Conservation (phyloP, 2,329 filamentous ascomycete genomes). For the Colletotrichum sojae region DNA sequence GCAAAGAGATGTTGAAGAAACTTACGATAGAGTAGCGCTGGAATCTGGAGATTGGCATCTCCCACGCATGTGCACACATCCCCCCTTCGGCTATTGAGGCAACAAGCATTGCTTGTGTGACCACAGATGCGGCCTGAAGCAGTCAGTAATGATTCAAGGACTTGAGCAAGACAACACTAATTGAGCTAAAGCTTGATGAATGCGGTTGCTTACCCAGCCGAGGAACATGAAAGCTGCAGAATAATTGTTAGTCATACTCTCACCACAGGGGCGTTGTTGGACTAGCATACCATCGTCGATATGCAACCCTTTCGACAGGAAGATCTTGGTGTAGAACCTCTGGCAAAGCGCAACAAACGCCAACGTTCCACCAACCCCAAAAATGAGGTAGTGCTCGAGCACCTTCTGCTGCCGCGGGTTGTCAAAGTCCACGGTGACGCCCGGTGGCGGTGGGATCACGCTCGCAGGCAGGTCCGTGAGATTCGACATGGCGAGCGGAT, state of each 20-base stretch:
- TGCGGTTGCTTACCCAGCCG: conserved; percentile 36
- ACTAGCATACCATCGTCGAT: conserved; percentile 43
- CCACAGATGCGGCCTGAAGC: conserved; percentile 15
- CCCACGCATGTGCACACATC: conserved; percentile 42
- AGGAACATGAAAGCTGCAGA: conserved; percentile 41
- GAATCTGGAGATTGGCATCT: conserved; percentile 39
- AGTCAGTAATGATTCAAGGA: not conserved
- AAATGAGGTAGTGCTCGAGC: conserved; percentile 44
- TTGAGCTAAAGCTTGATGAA: too few relatives aligned
- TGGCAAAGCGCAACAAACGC: conserved; percentile 42
- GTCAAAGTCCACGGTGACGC: conserved; percentile 12
- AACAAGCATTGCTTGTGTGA: conserved; percentile 38
- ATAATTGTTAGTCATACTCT: not conserved
- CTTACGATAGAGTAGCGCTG: conserved; percentile 38
- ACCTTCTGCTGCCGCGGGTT: conserved; percentile 43
- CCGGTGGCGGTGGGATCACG: conserved; percentile 16
- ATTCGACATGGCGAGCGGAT: conserved; percentile 7
- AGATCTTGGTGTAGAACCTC: conserved; percentile 48
- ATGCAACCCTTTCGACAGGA: conserved; percentile 42
- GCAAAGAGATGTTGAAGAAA: not conserved
- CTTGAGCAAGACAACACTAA: not conserved
- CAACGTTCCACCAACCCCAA: conserved; percentile 41
- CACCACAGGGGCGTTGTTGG: too few relatives aligned
- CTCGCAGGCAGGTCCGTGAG: not conserved
- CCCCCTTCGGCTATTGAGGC: conserved; percentile 28